These are phyloP conservation scores for Eragrostis nindensis DNA, from an alignment of 176 grass and related monocot species.

Conservation along the genomic window DNA sequence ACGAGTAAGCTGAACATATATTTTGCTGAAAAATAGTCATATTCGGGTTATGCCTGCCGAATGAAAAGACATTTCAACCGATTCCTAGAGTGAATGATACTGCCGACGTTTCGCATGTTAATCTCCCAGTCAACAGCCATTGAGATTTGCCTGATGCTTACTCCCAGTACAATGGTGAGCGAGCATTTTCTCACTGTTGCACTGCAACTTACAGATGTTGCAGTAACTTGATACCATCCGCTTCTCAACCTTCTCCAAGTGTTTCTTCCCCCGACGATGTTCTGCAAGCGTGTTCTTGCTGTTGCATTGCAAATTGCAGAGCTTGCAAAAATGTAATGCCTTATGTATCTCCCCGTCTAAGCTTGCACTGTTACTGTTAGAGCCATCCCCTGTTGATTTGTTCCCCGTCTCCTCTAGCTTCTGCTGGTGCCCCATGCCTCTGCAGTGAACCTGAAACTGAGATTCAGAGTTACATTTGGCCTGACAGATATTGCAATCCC, in stretches of 20 bases:
- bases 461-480: conserved; percentile 29
- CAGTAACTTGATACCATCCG: conserved; percentile 16
- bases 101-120: too few species aligned
- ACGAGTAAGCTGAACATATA: not conserved
- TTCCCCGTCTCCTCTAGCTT: not conserved
- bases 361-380: not conserved
- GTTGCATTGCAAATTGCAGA: not conserved
- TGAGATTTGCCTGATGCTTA: too few species aligned
- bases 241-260: not conserved
- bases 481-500: conserved; percentile 19
- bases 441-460: conserved; percentile 37
- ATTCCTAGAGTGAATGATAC: too few species aligned
- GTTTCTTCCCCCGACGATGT: conserved; percentile 6
- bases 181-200: too few species aligned
- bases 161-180: too few species aligned
- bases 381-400: not conserved
- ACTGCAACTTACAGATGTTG: not conserved
- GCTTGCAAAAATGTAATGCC: too few species aligned
- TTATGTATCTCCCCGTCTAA: not conserved
- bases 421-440: conserved; percentile 20
- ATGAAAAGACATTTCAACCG: not conserved
- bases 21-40: not conserved
- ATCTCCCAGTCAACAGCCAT: too few species aligned
- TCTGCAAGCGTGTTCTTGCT: conserved; percentile 23
- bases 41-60: not conserved